phyloP scores from a whole-genome alignment of 345 rosid genomes.

The Populus euphratica region DNA sequence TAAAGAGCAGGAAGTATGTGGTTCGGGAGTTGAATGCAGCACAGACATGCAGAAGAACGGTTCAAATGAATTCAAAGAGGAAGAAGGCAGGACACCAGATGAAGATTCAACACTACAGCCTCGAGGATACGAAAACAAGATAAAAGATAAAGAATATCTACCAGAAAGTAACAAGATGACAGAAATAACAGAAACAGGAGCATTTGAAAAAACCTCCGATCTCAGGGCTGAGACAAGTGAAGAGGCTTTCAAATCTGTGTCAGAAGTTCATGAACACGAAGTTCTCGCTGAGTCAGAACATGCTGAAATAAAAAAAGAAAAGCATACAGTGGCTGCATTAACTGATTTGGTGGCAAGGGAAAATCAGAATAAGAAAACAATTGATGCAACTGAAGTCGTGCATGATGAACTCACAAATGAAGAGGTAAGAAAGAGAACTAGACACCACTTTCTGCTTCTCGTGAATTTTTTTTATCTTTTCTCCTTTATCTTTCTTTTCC shows the following conservation, averaged over 20 bases:
- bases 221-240: conserved; percentile 15
- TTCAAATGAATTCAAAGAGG: conserved; percentile 4
- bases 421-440: conserved; percentile 21
- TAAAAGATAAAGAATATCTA: conserved; percentile 1
- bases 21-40: background rate
- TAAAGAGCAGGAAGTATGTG: too few species aligned
- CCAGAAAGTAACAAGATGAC: conserved; percentile 11
- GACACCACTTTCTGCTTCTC: background rate
- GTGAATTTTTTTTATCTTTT: background rate
- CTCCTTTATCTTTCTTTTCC: background rate
- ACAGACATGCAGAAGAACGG: conserved; percentile 9
- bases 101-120: conserved; percentile 9
- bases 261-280: conserved; percentile 3
- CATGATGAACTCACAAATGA: conserved; percentile 31
- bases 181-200: conserved; percentile 3
- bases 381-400: conserved; percentile 19
- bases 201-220: conserved; percentile 3
- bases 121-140: conserved; percentile 8
- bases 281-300: conserved; percentile 15
- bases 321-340: conserved; percentile 13
- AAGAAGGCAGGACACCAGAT: conserved; percentile 9
- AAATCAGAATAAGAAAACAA: conserved; percentile 14
- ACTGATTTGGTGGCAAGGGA: conserved; percentile 14
- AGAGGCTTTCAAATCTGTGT: conserved; percentile 12
- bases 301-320: conserved; percentile 7